Evolutionary conservation across 2,329 filamentous ascomycete genomes (phyloP), one percentile per base, ranked within the genome.

Genomic region (Talaromyces piceae): DNA sequence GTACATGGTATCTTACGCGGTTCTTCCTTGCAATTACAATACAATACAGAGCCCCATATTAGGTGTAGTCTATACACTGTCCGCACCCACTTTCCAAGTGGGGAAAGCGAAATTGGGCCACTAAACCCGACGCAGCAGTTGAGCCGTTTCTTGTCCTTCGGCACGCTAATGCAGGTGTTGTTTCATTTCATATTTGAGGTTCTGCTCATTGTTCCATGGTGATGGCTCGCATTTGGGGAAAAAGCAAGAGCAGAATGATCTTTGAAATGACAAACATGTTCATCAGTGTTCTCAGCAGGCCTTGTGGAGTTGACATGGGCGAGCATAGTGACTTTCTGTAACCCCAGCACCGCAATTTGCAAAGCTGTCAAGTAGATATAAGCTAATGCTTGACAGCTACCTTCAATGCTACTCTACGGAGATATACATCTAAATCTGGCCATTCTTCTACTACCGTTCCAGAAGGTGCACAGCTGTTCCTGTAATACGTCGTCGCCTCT

Each of bases 391-490:
- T 18, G 13, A 37, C 12, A 37, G 33, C 4, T 2, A 8, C 2
- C n/a, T 18, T 16, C 7, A 37, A 20, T 18, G 33, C 20, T 37
- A 37, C 16, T n/a, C n/a, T n/a, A n/a, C n/a, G n/a, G n/a, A n/a
- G n/a, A n/a, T n/a, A n/a, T n/a, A n/a, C n/a, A n/a, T n/a, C n/a
- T n/a, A n/a, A n/a, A 37, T 37, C 33, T n/a, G 33, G 33, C 33
- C 31, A 20, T 18, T 28, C 25, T 51, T 51, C 50, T 44, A 51
- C 44, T 16, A 28, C 30, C 43, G 45, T 51, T 51, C 50, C 37
- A 51, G 50, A 51, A 51, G 37, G 22, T 23, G 11, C 33, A 20
- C 7, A 18, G 11, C n/a, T n/a, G n/a, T n/a, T n/a, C n/a, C n/a
- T n/a, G n/a, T n/a, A n/a, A n/a, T n/a, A n/a, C n/a, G n/a, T n/a